Conservation (phyloP, 768 basidiomycete species). For the Mycena alexandri region DNA sequence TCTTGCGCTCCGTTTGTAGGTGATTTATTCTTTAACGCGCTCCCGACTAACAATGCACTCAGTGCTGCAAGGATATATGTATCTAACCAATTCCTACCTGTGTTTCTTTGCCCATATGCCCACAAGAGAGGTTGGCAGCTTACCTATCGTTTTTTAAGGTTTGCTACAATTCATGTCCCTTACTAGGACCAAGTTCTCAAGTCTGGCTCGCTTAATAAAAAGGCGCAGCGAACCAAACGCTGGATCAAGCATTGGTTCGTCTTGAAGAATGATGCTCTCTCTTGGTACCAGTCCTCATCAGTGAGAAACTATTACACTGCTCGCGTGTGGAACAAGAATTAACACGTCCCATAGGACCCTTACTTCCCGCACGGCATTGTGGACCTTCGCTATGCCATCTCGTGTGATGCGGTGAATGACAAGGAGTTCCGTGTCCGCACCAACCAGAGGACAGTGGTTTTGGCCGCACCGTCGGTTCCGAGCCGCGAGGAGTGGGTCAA, state of each 20-base stretch:
- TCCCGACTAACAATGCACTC: slow-evolving; percentile 27
- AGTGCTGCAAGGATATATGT: slow-evolving; percentile 99
- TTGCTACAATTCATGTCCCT: slow-evolving; percentile 26
- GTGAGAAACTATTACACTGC: slow-evolving; percentile 57
- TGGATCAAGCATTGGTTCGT: slow-evolving; percentile 98
- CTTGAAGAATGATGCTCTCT: slow-evolving; percentile 94
- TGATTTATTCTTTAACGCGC: slow-evolving; percentile 37
- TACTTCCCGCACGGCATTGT: slow-evolving; percentile 98
- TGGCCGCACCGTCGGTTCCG: slow-evolving; percentile 84
- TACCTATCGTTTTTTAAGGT: slow-evolving; percentile 4
- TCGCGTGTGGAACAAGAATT: slow-evolving; percentile 35
- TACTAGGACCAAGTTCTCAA: slow-evolving; percentile 90
- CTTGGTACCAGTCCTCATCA: slow-evolving; percentile 96
- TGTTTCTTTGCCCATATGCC: slow-evolving; percentile 99
- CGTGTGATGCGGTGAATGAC: slow-evolving; percentile 85
- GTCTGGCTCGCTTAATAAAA: slow-evolving; percentile 91
- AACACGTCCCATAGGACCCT: slow-evolving; percentile 74
- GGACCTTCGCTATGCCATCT: slow-evolving; percentile 93
- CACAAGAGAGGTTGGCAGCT: slow-evolving; percentile 76
- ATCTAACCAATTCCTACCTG: slow-evolving; percentile 91
- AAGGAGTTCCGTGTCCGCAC: slow-evolving; percentile 88
- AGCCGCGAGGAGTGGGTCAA: slow-evolving; percentile 97
- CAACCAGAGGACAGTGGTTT: slow-evolving; percentile 77
- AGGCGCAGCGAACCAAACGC: slow-evolving; percentile 87
- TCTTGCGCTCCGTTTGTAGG: slow-evolving; percentile 90